A percentile compares a stretch with the other conserved stretches of the same genome.
Evolutionary conservation across 768 basidiomycete genomes (phyloP).

Genomic region (Epithele typhae): DNA sequence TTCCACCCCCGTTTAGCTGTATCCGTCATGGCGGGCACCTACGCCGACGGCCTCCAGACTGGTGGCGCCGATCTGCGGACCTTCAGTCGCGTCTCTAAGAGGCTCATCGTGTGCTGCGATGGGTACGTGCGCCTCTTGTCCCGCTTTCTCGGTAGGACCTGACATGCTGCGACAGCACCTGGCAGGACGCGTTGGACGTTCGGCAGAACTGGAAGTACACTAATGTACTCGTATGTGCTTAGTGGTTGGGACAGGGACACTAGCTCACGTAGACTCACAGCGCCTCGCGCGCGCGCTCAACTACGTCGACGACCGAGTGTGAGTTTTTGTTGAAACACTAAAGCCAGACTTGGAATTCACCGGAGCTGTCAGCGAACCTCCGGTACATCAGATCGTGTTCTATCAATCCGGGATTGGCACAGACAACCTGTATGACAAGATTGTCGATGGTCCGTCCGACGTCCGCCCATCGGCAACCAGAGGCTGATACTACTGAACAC

Average conservation of each 20-base stretch:
- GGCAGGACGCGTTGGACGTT: conserved; percentile 53
- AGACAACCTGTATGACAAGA: conserved; percentile 51
- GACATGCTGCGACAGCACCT: conserved; percentile 43
- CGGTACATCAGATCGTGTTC: conserved; percentile 28
- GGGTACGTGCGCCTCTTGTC: conserved; percentile 42
- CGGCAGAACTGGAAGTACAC: conserved; percentile 28
- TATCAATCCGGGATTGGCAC: conserved; percentile 44
- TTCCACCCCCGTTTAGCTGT: too few species aligned
- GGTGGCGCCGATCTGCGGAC: too few species aligned
- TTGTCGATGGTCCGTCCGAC: conserved; percentile 48
- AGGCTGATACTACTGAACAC: conserved; percentile 6
- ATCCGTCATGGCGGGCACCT: too few species aligned
- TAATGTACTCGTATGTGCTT: conserved; percentile 29
- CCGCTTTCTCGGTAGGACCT: not conserved
- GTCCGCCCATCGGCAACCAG: too few species aligned
- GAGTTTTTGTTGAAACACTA: conserved; percentile 6
- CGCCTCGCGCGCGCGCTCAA: conserved; percentile 28
- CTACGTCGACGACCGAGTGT: conserved; percentile 28
- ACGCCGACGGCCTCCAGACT: too few species aligned
- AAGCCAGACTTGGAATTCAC: not conserved
- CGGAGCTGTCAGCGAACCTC: conserved; percentile 14
- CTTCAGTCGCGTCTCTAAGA: conserved; percentile 40
- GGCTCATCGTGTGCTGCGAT: conserved; percentile 72
- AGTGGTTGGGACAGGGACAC: too few species aligned
- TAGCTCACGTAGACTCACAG: conserved; percentile 8